Conservation (phyloP, 2,329 filamentous ascomycete species). For the Talaromyces sp. region DNA sequence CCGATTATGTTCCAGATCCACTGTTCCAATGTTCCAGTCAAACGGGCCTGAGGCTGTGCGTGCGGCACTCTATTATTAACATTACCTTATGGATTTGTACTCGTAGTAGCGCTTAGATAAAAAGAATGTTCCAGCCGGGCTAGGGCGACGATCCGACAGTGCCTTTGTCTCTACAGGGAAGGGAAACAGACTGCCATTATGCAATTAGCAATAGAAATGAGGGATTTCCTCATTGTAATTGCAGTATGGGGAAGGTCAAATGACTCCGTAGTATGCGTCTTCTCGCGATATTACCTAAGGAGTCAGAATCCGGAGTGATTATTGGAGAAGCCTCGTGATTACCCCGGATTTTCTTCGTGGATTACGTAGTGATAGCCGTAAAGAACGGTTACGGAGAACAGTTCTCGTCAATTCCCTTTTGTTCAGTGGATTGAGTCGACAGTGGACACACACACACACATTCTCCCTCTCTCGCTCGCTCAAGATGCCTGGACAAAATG, state of each 20-base stretch:
- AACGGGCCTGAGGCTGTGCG: conserved; percentile 10
- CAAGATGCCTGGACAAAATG: neutral
- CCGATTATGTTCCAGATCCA: neutral
- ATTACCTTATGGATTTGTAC: conserved; percentile 5
- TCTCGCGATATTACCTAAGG: neutral
- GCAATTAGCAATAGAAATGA: conserved; percentile 2
- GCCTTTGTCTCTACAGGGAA: neutral
- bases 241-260: neutral
- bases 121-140: conserved; percentile 11
- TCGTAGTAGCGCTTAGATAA: neutral
- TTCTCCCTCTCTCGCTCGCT: too few relatives aligned
- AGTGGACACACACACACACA: too few relatives aligned
- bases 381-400: neutral
- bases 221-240: conserved; percentile 1
- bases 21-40: neutral
- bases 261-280: neutral
- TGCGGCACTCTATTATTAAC: conserved; percentile 10
- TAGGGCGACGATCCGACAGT: conserved; percentile 12
- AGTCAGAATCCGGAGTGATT: neutral
- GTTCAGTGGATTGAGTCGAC: neutral
- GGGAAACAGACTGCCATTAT: neutral
- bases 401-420: neutral
- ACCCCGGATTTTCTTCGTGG: conserved; percentile 8
- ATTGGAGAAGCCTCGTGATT: neutral
- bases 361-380: neutral